These are phyloP conservation scores for Pulicaria dysenterica DNA, from an alignment of 129 eudicot genomes.

Conservation along the genomic window DNA sequence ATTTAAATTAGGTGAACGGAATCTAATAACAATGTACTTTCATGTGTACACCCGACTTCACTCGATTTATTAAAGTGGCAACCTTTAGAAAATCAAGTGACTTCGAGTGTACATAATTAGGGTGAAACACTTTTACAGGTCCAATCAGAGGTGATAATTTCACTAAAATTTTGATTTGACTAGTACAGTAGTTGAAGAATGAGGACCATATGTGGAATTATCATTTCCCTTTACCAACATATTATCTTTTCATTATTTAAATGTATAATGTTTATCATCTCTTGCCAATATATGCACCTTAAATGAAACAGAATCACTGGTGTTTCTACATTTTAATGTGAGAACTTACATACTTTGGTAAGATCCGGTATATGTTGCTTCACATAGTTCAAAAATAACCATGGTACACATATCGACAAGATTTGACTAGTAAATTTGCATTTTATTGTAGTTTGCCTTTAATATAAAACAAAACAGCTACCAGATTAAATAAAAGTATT, in stretches of 20 bases:
- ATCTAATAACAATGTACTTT: background rate
- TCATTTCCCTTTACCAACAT: no score
- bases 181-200: no score
- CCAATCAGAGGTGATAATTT: no score
- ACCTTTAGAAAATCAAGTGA: no score
- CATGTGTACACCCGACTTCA: no score
- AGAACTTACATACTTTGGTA: background rate
- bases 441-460: background rate
- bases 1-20: background rate
- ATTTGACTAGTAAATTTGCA: background rate
- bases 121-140: no score
- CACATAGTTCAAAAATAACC: background rate
- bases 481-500: conserved; percentile 1
- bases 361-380: background rate
- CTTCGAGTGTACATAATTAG: no score
- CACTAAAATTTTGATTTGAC: no score
- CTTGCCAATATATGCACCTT: background rate
- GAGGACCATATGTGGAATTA: no score
- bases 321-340: background rate
- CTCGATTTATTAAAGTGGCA: no score
- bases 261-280: background rate
- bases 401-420: background rate
- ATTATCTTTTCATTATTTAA: background rate
- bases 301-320: no score
- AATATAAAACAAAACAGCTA: background rate